Evolutionary conservation across 2,329 filamentous ascomycete genomes (phyloP).

Genomic region (Verticillium nonalfalfae): DNA sequence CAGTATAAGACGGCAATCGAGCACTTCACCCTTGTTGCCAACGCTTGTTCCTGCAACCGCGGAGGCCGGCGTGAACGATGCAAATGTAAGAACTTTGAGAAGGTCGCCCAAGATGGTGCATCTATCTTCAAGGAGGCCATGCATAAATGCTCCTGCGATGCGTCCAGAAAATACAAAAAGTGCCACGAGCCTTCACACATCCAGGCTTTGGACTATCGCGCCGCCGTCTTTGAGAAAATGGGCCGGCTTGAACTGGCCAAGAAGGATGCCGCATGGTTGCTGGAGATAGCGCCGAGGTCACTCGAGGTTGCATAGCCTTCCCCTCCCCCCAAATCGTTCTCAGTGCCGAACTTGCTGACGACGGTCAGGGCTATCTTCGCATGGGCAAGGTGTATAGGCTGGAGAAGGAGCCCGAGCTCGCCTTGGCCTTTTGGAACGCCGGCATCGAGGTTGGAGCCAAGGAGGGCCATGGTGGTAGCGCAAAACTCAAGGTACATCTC

Average conservation of each 20-base stretch:
- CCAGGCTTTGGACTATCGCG: conserved; percentile 32
- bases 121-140: conserved; percentile 36
- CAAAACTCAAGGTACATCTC: conserved; percentile 25
- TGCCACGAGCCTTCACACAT: conserved; percentile 30
- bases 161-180: conserved; percentile 29
- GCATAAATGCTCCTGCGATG: conserved; percentile 28
- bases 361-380: conserved; percentile 31
- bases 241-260: conserved; percentile 28
- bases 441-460: conserved; percentile 26
- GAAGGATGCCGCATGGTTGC: conserved; percentile 34
- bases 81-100: conserved; percentile 31
- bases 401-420: conserved; percentile 28
- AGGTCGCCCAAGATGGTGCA: conserved; percentile 20
- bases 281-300: conserved; percentile 31
- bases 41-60: conserved; percentile 13
- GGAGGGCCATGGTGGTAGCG: conserved; percentile 17
- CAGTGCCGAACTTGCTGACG: conserved; percentile 4
- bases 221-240: conserved; percentile 30
- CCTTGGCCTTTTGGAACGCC: conserved; percentile 31
- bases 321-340: no score
- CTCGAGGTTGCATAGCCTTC: conserved; percentile 24
- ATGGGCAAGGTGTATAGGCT: conserved; percentile 31
- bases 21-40: conserved; percentile 23
- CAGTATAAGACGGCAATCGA: conserved; percentile 27
- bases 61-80: conserved; percentile 28